Conservation (phyloP, 2,329 filamentous ascomycete genomes). For the Helotiales sp. region DNA sequence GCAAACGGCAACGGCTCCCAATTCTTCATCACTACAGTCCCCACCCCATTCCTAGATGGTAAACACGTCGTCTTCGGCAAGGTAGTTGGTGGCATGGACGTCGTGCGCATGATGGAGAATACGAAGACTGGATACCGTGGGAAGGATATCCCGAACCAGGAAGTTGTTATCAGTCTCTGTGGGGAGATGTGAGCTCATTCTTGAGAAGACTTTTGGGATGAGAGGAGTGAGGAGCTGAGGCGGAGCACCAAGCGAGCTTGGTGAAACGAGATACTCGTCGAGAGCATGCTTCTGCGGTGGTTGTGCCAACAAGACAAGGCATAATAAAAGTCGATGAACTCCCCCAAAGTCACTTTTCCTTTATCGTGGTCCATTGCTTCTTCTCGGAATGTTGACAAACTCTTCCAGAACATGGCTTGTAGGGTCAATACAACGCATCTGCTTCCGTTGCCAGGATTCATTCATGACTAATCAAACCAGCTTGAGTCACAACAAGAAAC, state of each 20-base stretch:
- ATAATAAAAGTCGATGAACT: not conserved
- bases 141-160: slow-evolving; percentile 82
- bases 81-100: slow-evolving; percentile 87
- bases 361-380: not conserved
- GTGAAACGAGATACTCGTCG: not conserved
- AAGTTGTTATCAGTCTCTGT: slow-evolving; percentile 84
- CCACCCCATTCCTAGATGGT: slow-evolving; percentile 84
- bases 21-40: slow-evolving; percentile 90
- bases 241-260: too few relatives aligned
- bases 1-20: slow-evolving; percentile 94
- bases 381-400: not conserved
- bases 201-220: not conserved
- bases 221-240: too few relatives aligned
- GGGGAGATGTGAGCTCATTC: slow-evolving; percentile 77
- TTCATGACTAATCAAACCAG: too few relatives aligned
- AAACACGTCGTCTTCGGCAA: slow-evolving; percentile 97
- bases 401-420: not conserved
- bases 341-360: not conserved
- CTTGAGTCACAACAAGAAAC: too few relatives aligned
- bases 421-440: too few relatives aligned
- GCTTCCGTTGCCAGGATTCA: too few relatives aligned
- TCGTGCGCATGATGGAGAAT: slow-evolving; percentile 90
- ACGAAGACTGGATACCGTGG: slow-evolving; percentile 77
- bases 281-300: not conserved
- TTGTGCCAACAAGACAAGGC: not conserved